Evolutionary conservation across 257 asterid genomes (phyloP), one percentile per base, ranked within the genome.

Genomic region (Verbascum thapsus): DNA sequence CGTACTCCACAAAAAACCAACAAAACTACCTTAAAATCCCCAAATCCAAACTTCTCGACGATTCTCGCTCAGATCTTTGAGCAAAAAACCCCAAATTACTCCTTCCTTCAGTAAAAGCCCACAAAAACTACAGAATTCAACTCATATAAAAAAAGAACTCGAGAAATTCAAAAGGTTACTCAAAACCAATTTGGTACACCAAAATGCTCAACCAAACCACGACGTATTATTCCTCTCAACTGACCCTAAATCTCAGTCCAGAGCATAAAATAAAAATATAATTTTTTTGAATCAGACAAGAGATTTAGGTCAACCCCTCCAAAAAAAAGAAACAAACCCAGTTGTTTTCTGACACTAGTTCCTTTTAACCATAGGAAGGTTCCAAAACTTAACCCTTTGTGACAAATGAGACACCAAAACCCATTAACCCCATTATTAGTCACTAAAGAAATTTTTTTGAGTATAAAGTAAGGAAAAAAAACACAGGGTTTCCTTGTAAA

Each of bases 271-370:
- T 38, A 10, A 54, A n/a, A 48, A 19, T 17, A 16, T 17, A 52
- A 74, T n/a, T 61, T 54, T n/a, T 38, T 16, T 63, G 70, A 73
- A 81, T 42, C 77, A 61, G 72, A 72, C 77, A 61, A 70, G 3
- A 34, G 64, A 12, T 67, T 80, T 80, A 75, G 91, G 98, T 88
- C 95, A 90, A 87, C 96, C 81, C 74, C 80, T 68, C 85, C 79
- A 56, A 22, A 60, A 26, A 64, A 43, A 16, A 13, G 64, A 71
- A 76, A 73, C 76, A n/a, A 39, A 71, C 63, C 51, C 79, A 69
- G 65, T 67, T 61, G 78, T n/a, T n/a, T 61, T 76, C 91, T 71
- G 85, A 77, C 87, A 72, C 74, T 41, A 71, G 53, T 50, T 63
- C 58, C 62, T 44, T 63, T 54, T 61, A 72, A 75, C 80, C 64